Evolutionary conservation across 2,329 filamentous ascomycete species (phyloP).

Genomic region (Botrytis fragariae): DNA sequence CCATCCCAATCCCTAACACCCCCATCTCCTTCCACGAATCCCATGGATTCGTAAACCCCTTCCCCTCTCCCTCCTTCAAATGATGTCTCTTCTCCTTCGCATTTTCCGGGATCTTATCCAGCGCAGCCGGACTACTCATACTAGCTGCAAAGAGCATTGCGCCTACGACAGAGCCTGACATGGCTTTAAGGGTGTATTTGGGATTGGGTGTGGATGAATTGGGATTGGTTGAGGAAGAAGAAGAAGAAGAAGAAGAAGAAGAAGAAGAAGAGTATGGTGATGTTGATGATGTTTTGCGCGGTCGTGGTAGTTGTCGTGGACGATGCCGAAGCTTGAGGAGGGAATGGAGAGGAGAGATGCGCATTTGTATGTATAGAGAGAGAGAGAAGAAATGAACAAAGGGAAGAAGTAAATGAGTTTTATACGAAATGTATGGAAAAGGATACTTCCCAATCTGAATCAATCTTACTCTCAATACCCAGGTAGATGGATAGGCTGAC

Average conservation of each 20-base stretch:
- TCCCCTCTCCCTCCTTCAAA: conserved; percentile 48
- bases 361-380: conserved; percentile 42
- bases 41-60: conserved; percentile 58
- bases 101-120: conserved; percentile 35
- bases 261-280: not conserved
- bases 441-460: not conserved
- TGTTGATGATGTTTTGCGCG: not conserved
- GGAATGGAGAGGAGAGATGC: conserved; percentile 43
- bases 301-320: conserved; percentile 17
- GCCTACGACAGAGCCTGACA: conserved; percentile 29
- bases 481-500: not conserved
- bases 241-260: too few relatives aligned
- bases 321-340: conserved; percentile 28
- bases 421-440: not conserved
- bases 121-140: conserved; percentile 29
- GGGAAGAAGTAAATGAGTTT: not conserved
- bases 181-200: conserved; percentile 20
- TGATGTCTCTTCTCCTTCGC: conserved; percentile 49
- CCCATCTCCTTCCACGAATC: conserved; percentile 47
- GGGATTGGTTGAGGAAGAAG: not conserved
- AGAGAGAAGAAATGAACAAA: not conserved
- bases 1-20: conserved; percentile 37
- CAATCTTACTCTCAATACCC: not conserved
- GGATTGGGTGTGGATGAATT: not conserved
- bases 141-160: conserved; percentile 32